Conservation (phyloP, 2,329 filamentous ascomycete species). For the Scopulariopsis brevicaulis region DNA sequence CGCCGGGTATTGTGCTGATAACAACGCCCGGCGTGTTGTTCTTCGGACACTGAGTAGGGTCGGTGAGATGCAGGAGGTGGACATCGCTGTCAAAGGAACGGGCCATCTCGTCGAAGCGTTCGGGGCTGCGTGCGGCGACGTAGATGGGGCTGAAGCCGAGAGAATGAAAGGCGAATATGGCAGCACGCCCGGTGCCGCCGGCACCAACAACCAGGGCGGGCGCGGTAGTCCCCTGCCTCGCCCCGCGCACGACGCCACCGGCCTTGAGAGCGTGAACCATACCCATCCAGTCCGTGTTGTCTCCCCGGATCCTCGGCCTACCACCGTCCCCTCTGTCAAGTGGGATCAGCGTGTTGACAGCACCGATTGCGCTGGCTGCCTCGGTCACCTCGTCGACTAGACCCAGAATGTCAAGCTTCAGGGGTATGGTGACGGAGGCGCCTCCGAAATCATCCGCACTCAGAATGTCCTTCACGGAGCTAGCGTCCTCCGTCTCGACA, state of each 20-base stretch:
- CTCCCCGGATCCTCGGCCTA: constrained; percentile 54
- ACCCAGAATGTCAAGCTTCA: constrained; percentile 81
- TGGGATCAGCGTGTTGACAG: constrained; percentile 86
- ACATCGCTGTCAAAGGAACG: constrained; percentile 64
- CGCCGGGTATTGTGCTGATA: constrained; percentile 84
- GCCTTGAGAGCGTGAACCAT: constrained; percentile 72
- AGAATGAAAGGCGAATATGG: constrained; percentile 74
- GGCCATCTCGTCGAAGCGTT: constrained; percentile 57
- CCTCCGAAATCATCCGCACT: constrained; percentile 70
- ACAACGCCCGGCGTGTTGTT: constrained; percentile 51
- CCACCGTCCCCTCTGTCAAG: constrained; percentile 25
- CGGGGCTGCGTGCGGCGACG: constrained; percentile 64
- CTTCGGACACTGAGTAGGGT: constrained; percentile 24
- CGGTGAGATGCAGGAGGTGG: constrained; percentile 51
- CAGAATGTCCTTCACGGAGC: constrained; percentile 54
- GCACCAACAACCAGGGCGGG: constrained; percentile 66
- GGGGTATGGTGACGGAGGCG: constrained; percentile 87
- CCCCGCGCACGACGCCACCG: constrained; percentile 39
- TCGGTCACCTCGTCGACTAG: constrained; percentile 70
- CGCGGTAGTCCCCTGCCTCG: background rate
- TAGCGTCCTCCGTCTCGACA: constrained; percentile 59
- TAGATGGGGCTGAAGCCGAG: constrained; percentile 83
- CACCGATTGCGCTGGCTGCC: constrained; percentile 74
- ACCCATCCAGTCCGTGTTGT: constrained; percentile 93
- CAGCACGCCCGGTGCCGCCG: constrained; percentile 84